phyloP scores from a whole-genome alignment of 495 filamentous ascomycete species.

The Trichoderma gamsii region DNA sequence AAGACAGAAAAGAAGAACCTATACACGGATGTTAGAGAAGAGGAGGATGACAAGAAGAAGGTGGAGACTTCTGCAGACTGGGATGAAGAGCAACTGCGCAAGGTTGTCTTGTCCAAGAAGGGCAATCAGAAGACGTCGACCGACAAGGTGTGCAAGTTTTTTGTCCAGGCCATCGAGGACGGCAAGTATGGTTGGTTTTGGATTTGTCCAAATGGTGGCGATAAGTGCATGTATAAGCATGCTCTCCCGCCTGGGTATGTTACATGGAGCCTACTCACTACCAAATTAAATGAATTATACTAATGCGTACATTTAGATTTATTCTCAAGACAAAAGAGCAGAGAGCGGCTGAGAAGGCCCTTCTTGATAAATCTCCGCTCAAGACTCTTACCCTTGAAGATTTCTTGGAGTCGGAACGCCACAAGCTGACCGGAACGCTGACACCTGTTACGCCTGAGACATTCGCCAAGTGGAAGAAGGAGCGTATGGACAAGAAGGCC shows the following conservation, averaged over 20 bases:
- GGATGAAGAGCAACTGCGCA: constrained; percentile 93
- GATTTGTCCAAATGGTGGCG: constrained; percentile 91
- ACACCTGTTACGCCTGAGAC: constrained; percentile 89
- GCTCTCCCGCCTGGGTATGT: constrained; percentile 85
- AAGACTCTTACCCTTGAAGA: constrained; percentile 95
- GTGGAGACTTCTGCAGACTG: constrained; percentile 90
- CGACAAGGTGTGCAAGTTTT: constrained; percentile 98
- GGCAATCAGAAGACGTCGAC: constrained; percentile 94
- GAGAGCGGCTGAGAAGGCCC: constrained; percentile 89
- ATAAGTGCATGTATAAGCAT: constrained; percentile 98
- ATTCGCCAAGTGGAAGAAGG: constrained; percentile 94
- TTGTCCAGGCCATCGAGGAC: constrained; percentile 96
- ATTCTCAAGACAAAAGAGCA: constrained; percentile 97
- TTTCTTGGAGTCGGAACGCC: constrained; percentile 89
- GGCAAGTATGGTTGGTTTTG: constrained; percentile 99
- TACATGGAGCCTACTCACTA: background rate
- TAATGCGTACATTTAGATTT: constrained; percentile 53
- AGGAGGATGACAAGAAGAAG: constrained; percentile 74
- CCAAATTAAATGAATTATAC: constrained; percentile 20
- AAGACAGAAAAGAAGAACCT: constrained; percentile 88
- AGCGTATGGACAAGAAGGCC: constrained; percentile 88
- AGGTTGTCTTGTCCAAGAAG: constrained; percentile 89
- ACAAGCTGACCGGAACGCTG: constrained; percentile 81
- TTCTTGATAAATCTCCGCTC: constrained; percentile 92
- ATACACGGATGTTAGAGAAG: constrained; percentile 79